Evolutionary conservation across 2,329 filamentous ascomycete genomes (phyloP), one percentile per base, ranked within the genome.

Genomic region (Fonsecaea erecta): DNA sequence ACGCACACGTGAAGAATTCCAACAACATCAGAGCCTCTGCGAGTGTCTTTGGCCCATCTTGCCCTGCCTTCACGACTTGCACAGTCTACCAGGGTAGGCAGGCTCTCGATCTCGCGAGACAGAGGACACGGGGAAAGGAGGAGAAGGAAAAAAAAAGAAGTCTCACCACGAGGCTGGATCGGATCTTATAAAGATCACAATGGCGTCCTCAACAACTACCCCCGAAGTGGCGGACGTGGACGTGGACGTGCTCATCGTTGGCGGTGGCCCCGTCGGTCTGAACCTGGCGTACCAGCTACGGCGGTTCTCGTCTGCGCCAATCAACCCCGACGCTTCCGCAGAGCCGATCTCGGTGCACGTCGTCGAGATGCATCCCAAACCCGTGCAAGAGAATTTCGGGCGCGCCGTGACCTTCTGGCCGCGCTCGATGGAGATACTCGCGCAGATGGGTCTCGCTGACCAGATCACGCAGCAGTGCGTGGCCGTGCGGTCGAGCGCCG

Each of bases 401-500:
- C 79, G 83, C 7, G 84, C 84, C 12, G 83, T 84, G 64, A 84
- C 84, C 0, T 78, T 86, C 1, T 86, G 81, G 64, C 82, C 83
- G 1, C 77, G 84, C 0, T 82, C 80, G 5, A 77, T 76, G 48
- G 83, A 86, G 72, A 80, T 84, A 73, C 78, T 86, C 0, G 82
- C 84, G 60, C 82, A 84, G 65, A 76, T 85, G 1, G 80, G 77
- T 26, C 76, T 85, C 7, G 78, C 79, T 1, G 82, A 85, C 28
- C 74, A 79, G 7, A 77, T 86, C 40, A 77, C 82, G 2, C 83
- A 85, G 72, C 75, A 81, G 59, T 83, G 83, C 65, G 85, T 85
- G 70, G 81, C 82, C 0, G 83, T 82, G 62, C 78, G 82, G 30
- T 76, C 77, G 26, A 84, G 81, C 0, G 82, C 80, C 0, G 80